Conservation (phyloP, 2,329 filamentous ascomycete genomes). For the Fusarium compactum region DNA sequence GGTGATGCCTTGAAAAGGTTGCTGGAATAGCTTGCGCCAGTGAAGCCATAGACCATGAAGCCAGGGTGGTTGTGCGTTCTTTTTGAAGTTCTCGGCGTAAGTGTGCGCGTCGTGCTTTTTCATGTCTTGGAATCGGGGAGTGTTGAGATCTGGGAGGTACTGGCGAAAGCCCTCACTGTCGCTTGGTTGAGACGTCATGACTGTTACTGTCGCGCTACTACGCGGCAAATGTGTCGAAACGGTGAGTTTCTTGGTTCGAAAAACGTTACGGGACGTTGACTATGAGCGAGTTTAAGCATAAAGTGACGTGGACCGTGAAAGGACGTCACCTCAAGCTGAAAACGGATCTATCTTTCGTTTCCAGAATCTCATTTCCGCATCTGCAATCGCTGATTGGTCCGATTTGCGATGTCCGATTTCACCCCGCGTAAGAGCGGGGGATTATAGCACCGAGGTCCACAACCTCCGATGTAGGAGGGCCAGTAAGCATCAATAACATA, state of each 20-base stretch:
- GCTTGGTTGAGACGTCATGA: neutral
- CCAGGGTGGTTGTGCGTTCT: conserved; percentile 73
- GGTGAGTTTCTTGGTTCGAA: rapidly evolving
- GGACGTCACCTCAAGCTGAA: neutral
- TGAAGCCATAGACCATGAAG: conserved; percentile 70
- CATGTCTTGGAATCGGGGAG: conserved; percentile 53
- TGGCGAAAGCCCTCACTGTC: conserved; percentile 6
- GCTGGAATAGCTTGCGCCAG: conserved; percentile 69
- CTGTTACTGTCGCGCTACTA: too few species aligned
- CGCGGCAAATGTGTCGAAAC: too few species aligned
- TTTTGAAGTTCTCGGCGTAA: conserved; percentile 72
- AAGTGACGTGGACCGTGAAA: rapidly evolving
- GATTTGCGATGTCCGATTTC: rapidly evolving
- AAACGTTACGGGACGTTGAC: too few species aligned
- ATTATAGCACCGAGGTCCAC: neutral
- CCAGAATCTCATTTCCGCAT: neutral
- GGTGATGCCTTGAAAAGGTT: conserved; percentile 79
- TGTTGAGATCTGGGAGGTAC: conserved; percentile 4
- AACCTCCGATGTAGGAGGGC: conserved; percentile 20
- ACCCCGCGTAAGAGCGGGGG: neutral
- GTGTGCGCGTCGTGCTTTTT: conserved; percentile 71
- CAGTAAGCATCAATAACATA: too few species aligned
- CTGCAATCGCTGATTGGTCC: neutral
- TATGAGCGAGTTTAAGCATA: too few species aligned
- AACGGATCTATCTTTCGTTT: conserved; percentile 14